Evolutionary conservation across 164 flowering plant species (phyloP).

Genomic region (Berberis thunbergii): DNA sequence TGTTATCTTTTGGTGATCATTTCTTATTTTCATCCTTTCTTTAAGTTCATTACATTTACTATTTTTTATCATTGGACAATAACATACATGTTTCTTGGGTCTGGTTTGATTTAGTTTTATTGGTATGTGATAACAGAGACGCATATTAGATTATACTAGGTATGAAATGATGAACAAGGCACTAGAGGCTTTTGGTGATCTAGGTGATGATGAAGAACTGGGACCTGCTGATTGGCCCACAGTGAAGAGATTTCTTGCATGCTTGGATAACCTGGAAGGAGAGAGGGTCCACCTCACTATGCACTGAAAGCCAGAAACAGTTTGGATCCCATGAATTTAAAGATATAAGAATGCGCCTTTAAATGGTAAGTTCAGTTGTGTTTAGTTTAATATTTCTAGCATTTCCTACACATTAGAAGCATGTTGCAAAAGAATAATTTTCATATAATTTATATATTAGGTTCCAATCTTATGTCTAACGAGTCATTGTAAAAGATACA

Average conservation of each 20-base stretch:
- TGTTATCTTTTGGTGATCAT: too few species aligned
- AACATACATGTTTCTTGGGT: too few species aligned
- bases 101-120: background rate
- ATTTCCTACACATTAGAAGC: background rate
- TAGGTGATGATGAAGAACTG: slow-evolving; percentile 93
- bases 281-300: slow-evolving; percentile 50
- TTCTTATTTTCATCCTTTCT: too few species aligned
- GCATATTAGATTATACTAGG: slow-evolving; percentile 73
- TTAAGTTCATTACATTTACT: background rate
- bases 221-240: slow-evolving; percentile 98
- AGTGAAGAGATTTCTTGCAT: slow-evolving; percentile 64
- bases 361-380: slow-evolving; percentile 44
- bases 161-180: slow-evolving; percentile 90
- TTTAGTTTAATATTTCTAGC: background rate
- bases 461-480: too few species aligned
- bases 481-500: too few species aligned
- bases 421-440: too few species aligned
- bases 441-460: too few species aligned
- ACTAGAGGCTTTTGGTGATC: slow-evolving; percentile 76
- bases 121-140: slow-evolving; percentile 37
- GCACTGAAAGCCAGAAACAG: slow-evolving; percentile 34
- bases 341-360: slow-evolving; percentile 76
- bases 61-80: too few species aligned
- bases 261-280: slow-evolving; percentile 56
- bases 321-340: slow-evolving; percentile 46